Base-by-base conservation (phyloP, 768 basidiomycete species). In the Omphalotus guepiniiformis region DNA sequence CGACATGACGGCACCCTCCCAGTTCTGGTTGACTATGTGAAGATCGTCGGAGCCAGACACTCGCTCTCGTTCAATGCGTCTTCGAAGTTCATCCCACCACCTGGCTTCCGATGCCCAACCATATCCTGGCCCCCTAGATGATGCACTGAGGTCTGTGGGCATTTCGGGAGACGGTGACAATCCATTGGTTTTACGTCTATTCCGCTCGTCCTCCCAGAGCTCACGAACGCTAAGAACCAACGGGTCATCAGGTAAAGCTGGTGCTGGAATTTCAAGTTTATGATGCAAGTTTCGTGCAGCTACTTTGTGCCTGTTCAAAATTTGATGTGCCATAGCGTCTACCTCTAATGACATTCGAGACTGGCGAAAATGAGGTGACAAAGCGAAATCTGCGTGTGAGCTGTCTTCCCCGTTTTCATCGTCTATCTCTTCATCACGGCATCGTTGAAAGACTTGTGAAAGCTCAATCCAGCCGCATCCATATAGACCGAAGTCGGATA, bases 121-220 rank as follows among this genome's bases (percentile, higher is more conserved):
- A 34, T 72, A 75, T 1, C 80, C 80, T 25, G 62, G 54, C 19
- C 66, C 75, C 62, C 88, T 73, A 5, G 75, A 78, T 6, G 76
- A 74, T 51, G 79, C 84, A 56, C 81, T 86, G 42, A 74, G 76
- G 60, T 86, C 85, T 27, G 79, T 64, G 12, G 91, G 88, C 47
- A 92, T 71, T 35, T 78, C 78, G 11, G 88, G 87, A 15, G 87
- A 79, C 4, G 92, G 82, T 50, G 78, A 59, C 27, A 93, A 72
- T 1, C 92, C 92, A 27, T 74, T 77, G 3, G 72, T 73, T 21
- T 65, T 62, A 16, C 94, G 75, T 7, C 93, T 79, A 9, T 74
- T 73, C n/a, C 88, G 80, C 66, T 99, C 95, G 57, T 97, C 93
- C 42, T 94, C 90, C 95, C 95, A 99, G 2, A 98, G 73, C 65